These are phyloP conservation scores for Crithidia mellificae DNA, from an alignment of 208 protist species.

Conservation along the genomic window DNA sequence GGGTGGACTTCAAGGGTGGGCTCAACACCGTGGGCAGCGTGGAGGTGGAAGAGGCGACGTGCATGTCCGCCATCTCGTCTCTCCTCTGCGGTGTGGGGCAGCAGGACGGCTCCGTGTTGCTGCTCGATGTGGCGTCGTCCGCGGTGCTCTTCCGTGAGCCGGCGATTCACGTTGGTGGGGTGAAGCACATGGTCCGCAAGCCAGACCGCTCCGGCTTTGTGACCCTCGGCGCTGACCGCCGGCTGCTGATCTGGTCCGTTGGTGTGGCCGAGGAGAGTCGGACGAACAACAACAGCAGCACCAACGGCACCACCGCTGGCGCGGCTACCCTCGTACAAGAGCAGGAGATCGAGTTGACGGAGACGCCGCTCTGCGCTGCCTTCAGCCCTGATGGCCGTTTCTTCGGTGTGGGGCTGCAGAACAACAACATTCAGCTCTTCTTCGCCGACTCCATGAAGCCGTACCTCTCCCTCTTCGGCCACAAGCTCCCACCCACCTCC, in stretches of 20 bases:
- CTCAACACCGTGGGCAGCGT: slow-evolving; percentile 64
- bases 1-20: slow-evolving; percentile 49
- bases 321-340: slow-evolving; percentile 56
- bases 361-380: slow-evolving; percentile 91
- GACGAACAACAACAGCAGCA: neutral
- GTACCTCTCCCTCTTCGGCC: slow-evolving; percentile 98
- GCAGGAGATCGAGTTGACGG: slow-evolving; percentile 92
- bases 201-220: slow-evolving; percentile 73
- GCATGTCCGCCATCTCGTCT: slow-evolving; percentile 66
- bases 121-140: slow-evolving; percentile 69
- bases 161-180: slow-evolving; percentile 79
- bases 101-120: slow-evolving; percentile 66
- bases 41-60: slow-evolving; percentile 47
- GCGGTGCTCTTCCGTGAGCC: slow-evolving; percentile 88
- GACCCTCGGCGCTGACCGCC: slow-evolving; percentile 80
- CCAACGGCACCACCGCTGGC: neutral
- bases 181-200: slow-evolving; percentile 55
- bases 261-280: slow-evolving; percentile 44
- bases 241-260: slow-evolving; percentile 80
- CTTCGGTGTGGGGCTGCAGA: slow-evolving; percentile 95
- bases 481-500: slow-evolving; percentile 96
- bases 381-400: slow-evolving; percentile 85
- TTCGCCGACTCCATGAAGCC: slow-evolving; percentile 97
- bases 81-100: slow-evolving; percentile 76
- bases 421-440: slow-evolving; percentile 98